A percentile compares a stretch with the other conserved stretches of the same genome.
phyloP scores from a whole-genome alignment of 208 protist species.

The Crithidia bombi region DNA sequence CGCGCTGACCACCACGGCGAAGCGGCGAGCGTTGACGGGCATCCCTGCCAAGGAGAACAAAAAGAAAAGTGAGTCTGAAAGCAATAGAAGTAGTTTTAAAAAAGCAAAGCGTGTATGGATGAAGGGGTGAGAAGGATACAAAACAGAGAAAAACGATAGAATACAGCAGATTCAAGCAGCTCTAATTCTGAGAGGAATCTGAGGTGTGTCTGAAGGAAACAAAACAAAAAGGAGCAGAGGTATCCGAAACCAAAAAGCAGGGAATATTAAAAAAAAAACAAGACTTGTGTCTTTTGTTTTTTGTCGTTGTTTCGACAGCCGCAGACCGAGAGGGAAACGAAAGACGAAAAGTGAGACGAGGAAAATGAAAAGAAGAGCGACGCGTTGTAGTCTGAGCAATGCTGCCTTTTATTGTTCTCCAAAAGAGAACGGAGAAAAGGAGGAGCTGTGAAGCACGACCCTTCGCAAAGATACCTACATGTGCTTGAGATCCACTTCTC shows the following conservation, averaged over 20 bases:
- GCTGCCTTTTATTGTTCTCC: too few species aligned
- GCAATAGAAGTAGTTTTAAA: background rate
- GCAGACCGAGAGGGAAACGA: too few species aligned
- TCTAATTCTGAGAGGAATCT: background rate
- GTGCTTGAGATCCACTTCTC: too few species aligned
- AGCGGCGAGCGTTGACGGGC: background rate
- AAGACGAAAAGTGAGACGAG: too few species aligned
- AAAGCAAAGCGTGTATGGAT: conserved; percentile 1
- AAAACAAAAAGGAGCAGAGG: background rate
- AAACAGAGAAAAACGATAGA: background rate
- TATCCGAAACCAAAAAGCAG: background rate
- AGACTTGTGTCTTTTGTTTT: background rate
- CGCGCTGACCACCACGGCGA: background rate
- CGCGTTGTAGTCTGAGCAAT: too few species aligned
- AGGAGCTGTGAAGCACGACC: too few species aligned
- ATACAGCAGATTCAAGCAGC: background rate
- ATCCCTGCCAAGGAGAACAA: background rate
- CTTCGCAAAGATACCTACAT: too few species aligned
- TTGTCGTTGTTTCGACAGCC: too few species aligned
- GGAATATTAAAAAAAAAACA: background rate
- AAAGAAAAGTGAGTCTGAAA: conserved; percentile 2
- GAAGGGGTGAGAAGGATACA: background rate
- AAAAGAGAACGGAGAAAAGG: too few species aligned
- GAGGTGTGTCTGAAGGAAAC: background rate
- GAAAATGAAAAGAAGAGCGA: too few species aligned